Base-by-base conservation (phyloP, 345 rosid species). In the Dipteronia dyeriana region DNA sequence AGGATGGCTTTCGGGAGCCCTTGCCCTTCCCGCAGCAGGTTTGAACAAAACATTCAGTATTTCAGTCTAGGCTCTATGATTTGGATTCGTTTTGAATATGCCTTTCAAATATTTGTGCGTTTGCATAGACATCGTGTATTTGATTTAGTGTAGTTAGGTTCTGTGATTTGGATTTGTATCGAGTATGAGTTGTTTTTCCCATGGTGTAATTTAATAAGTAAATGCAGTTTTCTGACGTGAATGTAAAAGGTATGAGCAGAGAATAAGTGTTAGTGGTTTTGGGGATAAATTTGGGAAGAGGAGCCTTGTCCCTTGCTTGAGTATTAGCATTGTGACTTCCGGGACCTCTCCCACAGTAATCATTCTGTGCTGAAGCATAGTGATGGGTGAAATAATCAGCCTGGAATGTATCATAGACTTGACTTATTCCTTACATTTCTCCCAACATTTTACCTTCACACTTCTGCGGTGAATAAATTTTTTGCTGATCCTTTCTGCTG, bases 11-110 rank as follows among this genome's bases (percentile, higher is more conserved):
- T 84, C 94, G 0, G 97, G 97, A 82, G 88, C 84, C 66, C 86
- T 91, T 71, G 95, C 92, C 51, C 75, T 96, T 65, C 97, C 99
- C 29, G 91, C 90, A 6, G 99, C 98, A 96, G 98, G 99, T 96
- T 78, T 73, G 23, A 51, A 39, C 47, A n/a, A 70, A 60, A 26
- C 63, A 53, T 51, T 68, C 31, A 20, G 12, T 56, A 17, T 11
- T 51, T 68, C 31, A 20, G 12, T 56, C 25, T 11, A 22, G 56
- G n/a, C n/a, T 34, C 38, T 34, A 34, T 34, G 38, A 34, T 34
- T 34, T 34, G 38, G 38, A 34, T 34, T 34, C 38, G 6, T 34
- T 34, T 34, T 34, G 38, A 34, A 34, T 34, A 34, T 34, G 38
- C 38, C 38, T 4, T 34, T 0, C n/a, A 41, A 3, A 20, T 34